Evolutionary conservation across 495 filamentous ascomycete genomes (phyloP), one percentile per base, ranked within the genome.

Genomic region (Aspergillus sclerotioniger): DNA sequence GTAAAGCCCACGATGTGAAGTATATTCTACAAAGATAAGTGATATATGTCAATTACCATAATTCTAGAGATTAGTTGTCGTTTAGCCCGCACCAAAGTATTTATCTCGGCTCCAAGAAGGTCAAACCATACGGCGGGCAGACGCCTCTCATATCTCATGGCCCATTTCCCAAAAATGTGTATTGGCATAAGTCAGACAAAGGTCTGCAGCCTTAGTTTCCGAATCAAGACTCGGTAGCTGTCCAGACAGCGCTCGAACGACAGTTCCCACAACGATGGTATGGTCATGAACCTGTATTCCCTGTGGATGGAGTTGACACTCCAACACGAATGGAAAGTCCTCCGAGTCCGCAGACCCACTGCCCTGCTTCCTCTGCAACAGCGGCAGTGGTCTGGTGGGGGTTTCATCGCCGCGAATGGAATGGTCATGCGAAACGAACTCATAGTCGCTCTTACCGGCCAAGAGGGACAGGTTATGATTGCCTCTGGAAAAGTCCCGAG

Each of bases 131-230:
- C n/a, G n/a, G n/a, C n/a, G n/a, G n/a, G n/a, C n/a, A n/a, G n/a
- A n/a, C n/a, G n/a, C n/a, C n/a, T n/a, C n/a, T n/a, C n/a, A 74
- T 37, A 76, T 62, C 46, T 74, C 64, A 53, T 54, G 56, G 0
- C 76, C 76, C 70, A 77, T 76, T 55, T 71, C 71, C 76, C 76
- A 77, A 47, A 79, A 79, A 32, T 66, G 64, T 17, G 76, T 76
- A 58, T 79, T 69, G 8, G 75, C 76, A 66, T 79, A 79, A 3
- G 75, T 72, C 63, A 79, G 50, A 65, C 75, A 79, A 29, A 79
- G 56, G 41, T 68, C 63, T 7, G 53, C 21, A 0, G 60, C 20
- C n/a, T 58, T 47, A 20, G 37, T 33, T 12, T 49, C 47, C 6
- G 46, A 46, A 17, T 56, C 51, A 0, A 12, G 48, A 25, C 39